These are phyloP conservation scores for Herpetomonas tarakana DNA, from an alignment of 208 protist species.

Conservation along the genomic window DNA sequence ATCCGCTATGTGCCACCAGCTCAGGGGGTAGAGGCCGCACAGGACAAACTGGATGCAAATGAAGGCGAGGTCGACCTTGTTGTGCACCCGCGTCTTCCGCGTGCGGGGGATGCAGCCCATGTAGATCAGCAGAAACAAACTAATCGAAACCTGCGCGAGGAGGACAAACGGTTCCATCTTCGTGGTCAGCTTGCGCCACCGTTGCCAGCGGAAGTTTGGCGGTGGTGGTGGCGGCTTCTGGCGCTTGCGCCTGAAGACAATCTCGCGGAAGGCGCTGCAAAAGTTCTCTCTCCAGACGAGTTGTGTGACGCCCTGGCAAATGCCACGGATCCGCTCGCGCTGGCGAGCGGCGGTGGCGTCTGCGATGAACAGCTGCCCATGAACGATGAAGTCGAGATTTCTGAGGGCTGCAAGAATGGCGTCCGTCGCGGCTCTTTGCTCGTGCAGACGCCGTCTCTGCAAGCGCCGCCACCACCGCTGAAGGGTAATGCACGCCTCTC, in stretches of 20 bases:
- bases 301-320: slow-evolving; percentile 47
- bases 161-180: slow-evolving; percentile 23
- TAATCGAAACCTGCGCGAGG: slow-evolving; percentile 44
- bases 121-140: slow-evolving; percentile 55
- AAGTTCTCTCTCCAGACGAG: slow-evolving; percentile 82
- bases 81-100: slow-evolving; percentile 19
- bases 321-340: slow-evolving; percentile 13
- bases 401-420: background rate
- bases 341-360: slow-evolving; percentile 18
- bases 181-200: slow-evolving; percentile 11
- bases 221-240: slow-evolving; percentile 3
- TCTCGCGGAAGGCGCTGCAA: slow-evolving; percentile 49
- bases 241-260: slow-evolving; percentile 36
- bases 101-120: slow-evolving; percentile 44
- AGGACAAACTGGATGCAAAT: slow-evolving; percentile 39
- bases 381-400: background rate
- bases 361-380: slow-evolving; percentile 11
- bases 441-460: background rate
- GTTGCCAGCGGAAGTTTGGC: slow-evolving; percentile 13
- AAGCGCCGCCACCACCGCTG: background rate
- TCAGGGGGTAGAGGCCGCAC: slow-evolving; percentile 26
- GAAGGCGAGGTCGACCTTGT: slow-evolving; percentile 51
- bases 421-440: background rate
- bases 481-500: background rate
- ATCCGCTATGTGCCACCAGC: slow-evolving; percentile 44